A percentile compares a stretch with the other conserved stretches of the same genome.
Conservation (phyloP, 179 eudicot genomes). For the Amaranthus tricolor region DNA sequence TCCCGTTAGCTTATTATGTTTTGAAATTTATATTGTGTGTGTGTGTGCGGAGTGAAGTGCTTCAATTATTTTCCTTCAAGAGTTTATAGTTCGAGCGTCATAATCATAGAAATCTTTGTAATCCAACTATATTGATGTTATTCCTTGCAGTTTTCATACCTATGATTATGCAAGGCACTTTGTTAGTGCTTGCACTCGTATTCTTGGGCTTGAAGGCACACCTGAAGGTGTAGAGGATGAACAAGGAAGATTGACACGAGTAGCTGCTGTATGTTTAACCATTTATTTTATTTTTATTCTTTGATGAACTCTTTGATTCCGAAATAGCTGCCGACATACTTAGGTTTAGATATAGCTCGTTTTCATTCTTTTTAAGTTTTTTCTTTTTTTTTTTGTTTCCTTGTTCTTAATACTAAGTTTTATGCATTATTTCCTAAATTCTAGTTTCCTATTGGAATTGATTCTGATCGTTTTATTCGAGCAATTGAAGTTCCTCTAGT, state of each 20-base stretch:
- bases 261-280: slow-evolving; percentile 53
- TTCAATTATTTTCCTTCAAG: too few species aligned
- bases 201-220: slow-evolving; percentile 82
- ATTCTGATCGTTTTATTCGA: slow-evolving; percentile 65
- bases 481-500: slow-evolving; percentile 66
- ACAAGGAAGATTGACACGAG: slow-evolving; percentile 70
- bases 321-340: too few species aligned
- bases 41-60: too few species aligned
- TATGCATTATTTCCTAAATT: slow-evolving; percentile 1
- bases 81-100: too few species aligned
- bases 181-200: slow-evolving; percentile 75
- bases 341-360: too few species aligned
- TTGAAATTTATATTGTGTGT: too few species aligned
- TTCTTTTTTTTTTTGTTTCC: too few species aligned
- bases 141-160: slow-evolving; percentile 62
- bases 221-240: slow-evolving; percentile 72
- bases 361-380: too few species aligned
- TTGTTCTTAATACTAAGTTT: neutral
- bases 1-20: too few species aligned
- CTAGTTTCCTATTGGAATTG: slow-evolving; percentile 85
- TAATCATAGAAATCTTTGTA: too few species aligned
- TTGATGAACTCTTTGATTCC: too few species aligned
- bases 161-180: slow-evolving; percentile 84
- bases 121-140: neutral
- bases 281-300: neutral